A percentile compares a stretch with the other conserved stretches of the same genome.
Evolutionary conservation across 306 rosid genomes (phyloP).

Genomic region (Rosa multiflora): DNA sequence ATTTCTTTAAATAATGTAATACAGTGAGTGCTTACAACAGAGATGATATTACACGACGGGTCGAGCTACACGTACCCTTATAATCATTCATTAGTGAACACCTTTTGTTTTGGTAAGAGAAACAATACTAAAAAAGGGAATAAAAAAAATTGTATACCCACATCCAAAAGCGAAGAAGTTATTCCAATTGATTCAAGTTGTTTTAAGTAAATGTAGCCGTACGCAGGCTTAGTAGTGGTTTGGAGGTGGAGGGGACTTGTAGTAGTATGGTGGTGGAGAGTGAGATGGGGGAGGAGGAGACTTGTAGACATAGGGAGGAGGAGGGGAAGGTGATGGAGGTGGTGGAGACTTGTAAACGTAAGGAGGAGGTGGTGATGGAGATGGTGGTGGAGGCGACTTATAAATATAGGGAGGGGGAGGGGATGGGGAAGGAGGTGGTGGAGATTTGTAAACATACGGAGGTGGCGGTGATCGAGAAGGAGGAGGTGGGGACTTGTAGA

Average conservation of each 20-base stretch:
- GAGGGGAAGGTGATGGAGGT: constrained; percentile 3
- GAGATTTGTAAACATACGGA: background rate
- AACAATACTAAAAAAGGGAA: background rate
- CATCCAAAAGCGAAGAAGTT: background rate
- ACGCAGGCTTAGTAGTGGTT: too few species aligned
- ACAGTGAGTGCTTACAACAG: background rate
- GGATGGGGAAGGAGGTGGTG: background rate
- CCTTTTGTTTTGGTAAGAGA: background rate
- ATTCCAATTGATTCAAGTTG: background rate
- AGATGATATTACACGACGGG: background rate
- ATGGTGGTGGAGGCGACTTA: background rate
- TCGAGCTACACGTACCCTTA: background rate
- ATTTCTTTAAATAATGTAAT: background rate
- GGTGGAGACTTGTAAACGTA: constrained; percentile 15
- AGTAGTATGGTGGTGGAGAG: background rate
- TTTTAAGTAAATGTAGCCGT: background rate
- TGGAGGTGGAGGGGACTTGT: background rate
- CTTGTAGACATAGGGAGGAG: background rate
- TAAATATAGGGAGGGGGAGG: constrained; percentile 7
- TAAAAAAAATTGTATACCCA: background rate
- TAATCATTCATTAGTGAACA: background rate
- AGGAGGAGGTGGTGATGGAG: constrained; percentile 12
- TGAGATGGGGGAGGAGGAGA: constrained; percentile 13
- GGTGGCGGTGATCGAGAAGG: constrained; percentile 12
- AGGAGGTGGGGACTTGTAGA: constrained; percentile 4